Evolutionary conservation across 2,329 filamentous ascomycete genomes (phyloP), one percentile per base, ranked within the genome.

Genomic region (Colletotrichum falcatum): DNA sequence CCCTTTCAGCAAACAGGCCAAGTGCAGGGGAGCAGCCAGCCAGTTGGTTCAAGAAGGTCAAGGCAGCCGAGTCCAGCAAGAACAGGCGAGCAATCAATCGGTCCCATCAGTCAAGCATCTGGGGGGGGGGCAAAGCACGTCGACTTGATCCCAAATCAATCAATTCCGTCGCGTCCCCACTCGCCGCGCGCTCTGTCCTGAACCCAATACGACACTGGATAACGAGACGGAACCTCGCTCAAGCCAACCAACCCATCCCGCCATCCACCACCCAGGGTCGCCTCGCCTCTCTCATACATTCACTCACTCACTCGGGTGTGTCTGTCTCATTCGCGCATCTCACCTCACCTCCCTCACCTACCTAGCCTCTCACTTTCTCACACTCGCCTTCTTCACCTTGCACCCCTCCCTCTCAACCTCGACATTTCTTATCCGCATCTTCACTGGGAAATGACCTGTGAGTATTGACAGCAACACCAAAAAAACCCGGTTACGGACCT

Each of bases 141-240:
- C 56, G 37, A 56, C 51, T 49, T 42, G 39, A 56, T 63, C 63
- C 44, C 51, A 33, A 54, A 54, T 66, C 56, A 48, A 63, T 62
- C 67, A 54, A 70, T 59, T 48, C 58, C 23, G 63, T 70, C 67
- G 64, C 67, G 67, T 67, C 64, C 53, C 64, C 64, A 65, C 67
- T 58, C 58, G 37, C 56, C 58, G 56, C 58, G 56, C 58, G 65
- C 59, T 62, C 59, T 46, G 37, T 61, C 56, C 33, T 67, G 51
- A 67, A 59, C 63, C 62, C 59, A 67, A 67, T 49, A 61, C 63
- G 63, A 70, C 62, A 58, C 55, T 53, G 23, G 46, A 54, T 35
- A 61, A 51, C 65, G 53, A 54, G 42, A 70, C 67, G 64, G 67
- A 63, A 67, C 49, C 37, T 33, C 56, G 42, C 67, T 58, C 62